Base-by-base conservation (phyloP, 768 basidiomycete genomes). In the Macrolepiota fuliginosa region DNA sequence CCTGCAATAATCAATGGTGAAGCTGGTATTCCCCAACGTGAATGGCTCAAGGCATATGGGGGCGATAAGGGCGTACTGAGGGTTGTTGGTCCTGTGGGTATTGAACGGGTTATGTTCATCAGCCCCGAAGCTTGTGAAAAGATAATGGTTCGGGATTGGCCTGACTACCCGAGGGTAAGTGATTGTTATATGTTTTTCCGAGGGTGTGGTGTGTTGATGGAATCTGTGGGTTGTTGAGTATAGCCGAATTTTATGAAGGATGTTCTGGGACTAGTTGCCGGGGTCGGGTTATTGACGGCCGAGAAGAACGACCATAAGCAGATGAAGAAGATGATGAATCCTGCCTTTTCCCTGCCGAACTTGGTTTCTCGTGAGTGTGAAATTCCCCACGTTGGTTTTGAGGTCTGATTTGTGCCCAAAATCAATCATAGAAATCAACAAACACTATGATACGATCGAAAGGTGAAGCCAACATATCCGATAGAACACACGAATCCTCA, bases 401-500 rank as follows among this genome's bases (percentile, higher is more conserved):
- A 3, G 25, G 24, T 53, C 10, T 37, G 22, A 45, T 24, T 25
- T 37, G 22, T 22, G 24, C 3, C 19, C 46, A 3, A 27, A 19
- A 37, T 11, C 24, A 12, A 13, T 6, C 13, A 32, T 40, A 83
- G 81, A 84, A 64, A 81, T 75, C 40, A 76, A 81, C 50, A 77
- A 81, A 77, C 83, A 82, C 63, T 78, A 82, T 59, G 75, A 79
- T 12, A 70, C 80, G 1, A 79, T 82, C 52, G 75, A 81, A 56
- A 72, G 72, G 82, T 82, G 56, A 6, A 73, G 17, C 15, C 42
- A 7, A 7, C 15, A 7, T 37, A 42, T 4, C 29, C 10, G 25
- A 15, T 19, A 54, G n/a, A 36, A 1, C 51, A 15, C 6, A n/a
- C 22, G 6, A 17, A 39, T 50, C 39, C 22, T 22, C 19, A n/a